Evolutionary conservation across 345 rosid species (phyloP), one percentile per base, ranked within the genome.

Genomic region (Lagerstroemia speciosa): DNA sequence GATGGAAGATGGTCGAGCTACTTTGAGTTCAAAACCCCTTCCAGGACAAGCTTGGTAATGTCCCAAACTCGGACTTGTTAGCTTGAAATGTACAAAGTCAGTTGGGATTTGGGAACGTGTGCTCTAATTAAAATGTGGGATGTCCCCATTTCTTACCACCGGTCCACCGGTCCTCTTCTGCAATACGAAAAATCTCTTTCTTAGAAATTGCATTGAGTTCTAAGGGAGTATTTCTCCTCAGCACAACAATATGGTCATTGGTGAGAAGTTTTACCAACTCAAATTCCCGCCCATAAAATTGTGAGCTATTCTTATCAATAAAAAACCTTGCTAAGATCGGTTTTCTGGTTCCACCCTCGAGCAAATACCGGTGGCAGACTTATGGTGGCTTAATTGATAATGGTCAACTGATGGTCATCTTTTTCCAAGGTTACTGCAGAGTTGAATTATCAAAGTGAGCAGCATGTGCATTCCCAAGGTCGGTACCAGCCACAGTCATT

Each of bases 21-120:
- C 83, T 95, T 89, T 75, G 97, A 86, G 82, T 90, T 95, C 73
- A 86, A 85, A 77, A 92, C 91, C 67, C 91, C 77, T 75, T 65
- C 85, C 55, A 78, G 80, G 69, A 75, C 96, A 74, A 83, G 83
- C 79, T 81, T 78, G 92, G 99, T 95, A 89, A 78, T 71, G 69
- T 74, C 67, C 50, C 22, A 37, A 73, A 55, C 67, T 40, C 24
- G 1, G 3, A 11, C 19, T 33, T 20, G n/a, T 64, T 31, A 33
- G 4, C 32, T 43, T 65, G 32, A 40, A 12, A 17, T 27, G 19
- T 64, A 15, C 14, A 22, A n/a, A 34, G 24, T 36, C 46, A 64
- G 45, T 36, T 37, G 45, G 46, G 61, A 19, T 19, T 64, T 64
- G 45, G 67, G 31, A 2, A 24, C 3, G 26, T 26, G 8, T 55